Evolutionary conservation across 139 green algal genomes (phyloP), one percentile per base, ranked within the genome.

Genomic region (Yamagishiella unicocca): DNA sequence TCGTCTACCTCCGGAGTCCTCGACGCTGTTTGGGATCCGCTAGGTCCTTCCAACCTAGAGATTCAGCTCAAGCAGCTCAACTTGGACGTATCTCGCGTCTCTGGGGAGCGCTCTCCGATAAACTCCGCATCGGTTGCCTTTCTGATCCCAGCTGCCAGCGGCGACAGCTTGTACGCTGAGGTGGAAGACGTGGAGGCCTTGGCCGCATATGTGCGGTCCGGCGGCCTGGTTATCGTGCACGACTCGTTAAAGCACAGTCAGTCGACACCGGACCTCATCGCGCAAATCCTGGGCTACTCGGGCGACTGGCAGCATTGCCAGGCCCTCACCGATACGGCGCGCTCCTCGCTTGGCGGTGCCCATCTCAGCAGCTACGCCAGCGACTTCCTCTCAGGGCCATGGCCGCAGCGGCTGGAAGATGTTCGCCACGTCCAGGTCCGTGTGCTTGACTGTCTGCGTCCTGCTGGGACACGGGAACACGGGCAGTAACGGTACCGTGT

Each of bases 161-260:
- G 66, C 37, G 66, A 74, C 66, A 6, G 3, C 66, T 29, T 43
- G 4, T 74, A 46, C 37, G 45, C 5, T 29, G 66, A 74, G 17
- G 66, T 29, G 2, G 66, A 74, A 22, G 66, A 74, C 25, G 7
- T 45, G 33, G 9, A 14, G 17, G 7, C 9, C 33, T 29, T 74
- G 21, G 19, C 66, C 21, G 19, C 19, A 14, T 74, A 74, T 22
- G 66, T 46, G 33, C 21, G 31, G 31, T 45, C 66, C 66, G 66
- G 66, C 29, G 66, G 66, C 31, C 66, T 74, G 21, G 66, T 74
- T 8, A 45, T 74, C 31, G 31, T 74, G n/a, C 66, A 74, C 66
- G 66, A 43, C 31, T 74, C 66, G 6, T 9, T 25, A 14, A 33
- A 35, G 19, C 66, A 74, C 45, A 33, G 21, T 12, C 33, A 74